Base-by-base conservation (phyloP, 2,329 filamentous ascomycete species). In the Aspergillus costaricaensis region DNA sequence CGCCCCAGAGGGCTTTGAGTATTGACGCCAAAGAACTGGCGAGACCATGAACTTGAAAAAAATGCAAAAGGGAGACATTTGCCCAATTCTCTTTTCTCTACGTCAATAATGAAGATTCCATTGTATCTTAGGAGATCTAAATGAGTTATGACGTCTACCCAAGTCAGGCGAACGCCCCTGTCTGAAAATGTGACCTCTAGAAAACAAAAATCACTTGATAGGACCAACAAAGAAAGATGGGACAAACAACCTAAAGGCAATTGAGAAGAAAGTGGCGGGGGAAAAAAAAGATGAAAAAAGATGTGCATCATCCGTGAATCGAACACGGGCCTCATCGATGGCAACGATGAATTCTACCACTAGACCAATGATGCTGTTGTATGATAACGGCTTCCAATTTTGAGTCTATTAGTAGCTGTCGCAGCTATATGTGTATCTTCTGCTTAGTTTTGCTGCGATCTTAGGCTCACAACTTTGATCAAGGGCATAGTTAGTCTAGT, bases 261-360 rank as follows among this genome's bases (percentile, higher is more conserved):
- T 4, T 30, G 7, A 4, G 39, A 8, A 19, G 71, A 74, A 71
- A 70, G 72, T 65, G 69, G 72, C 74, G 25, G 25, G 7, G 23
- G 68, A 70, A 70, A 48, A 57, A 55, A 58, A 44, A 27, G 4
- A 36, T 15, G 10, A 36, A 36, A 58, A 65, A 55, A 41, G 9
- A 17, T 57, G 2, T 74, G 71, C 72, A 74, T 72, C 72, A 76
- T 77, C 76, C 76, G 76, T 76, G 76, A 78, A 78, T 78, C 76
- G 76, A 78, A 78, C 76, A 76, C 76, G 76, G 76, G 76, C 76
- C 76, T 77, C 76, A 71, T 78, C 76, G 76, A 78, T 77, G 75
- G 75, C 75, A 77, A 77, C 74, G 74, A 77, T 70, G 73, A 77
- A 77, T 77, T 77, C 75, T 76, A 76, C 73, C 73, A 76, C 73